Percentiles rank a stretch among this genome's conserved stretches.
phyloP scores from a whole-genome alignment of 768 basidiomycete genomes.

The Coprinopsis marcescibilis region DNA sequence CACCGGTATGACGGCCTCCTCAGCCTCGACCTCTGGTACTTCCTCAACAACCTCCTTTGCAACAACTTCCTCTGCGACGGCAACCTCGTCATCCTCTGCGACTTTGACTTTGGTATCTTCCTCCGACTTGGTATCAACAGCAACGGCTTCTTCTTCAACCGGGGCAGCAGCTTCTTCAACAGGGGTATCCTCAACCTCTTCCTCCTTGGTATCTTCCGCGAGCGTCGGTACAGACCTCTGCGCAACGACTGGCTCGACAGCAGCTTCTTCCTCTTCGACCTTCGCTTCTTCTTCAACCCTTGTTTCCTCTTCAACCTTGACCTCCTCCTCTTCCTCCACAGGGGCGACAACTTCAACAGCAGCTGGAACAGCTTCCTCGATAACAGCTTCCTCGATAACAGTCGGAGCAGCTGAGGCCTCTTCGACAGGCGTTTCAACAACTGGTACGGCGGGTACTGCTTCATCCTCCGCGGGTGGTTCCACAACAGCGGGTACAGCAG shows the following conservation, averaged over 20 bases:
- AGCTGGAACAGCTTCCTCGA: constrained; percentile 5
- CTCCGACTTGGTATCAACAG: background rate
- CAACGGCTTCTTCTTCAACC: background rate
- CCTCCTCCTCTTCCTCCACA: background rate
- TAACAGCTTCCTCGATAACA: constrained; percentile 7
- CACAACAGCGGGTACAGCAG: no score
- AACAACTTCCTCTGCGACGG: background rate
- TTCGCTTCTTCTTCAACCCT: background rate
- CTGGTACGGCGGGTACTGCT: background rate
- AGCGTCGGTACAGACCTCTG: no score
- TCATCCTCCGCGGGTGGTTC: no score
- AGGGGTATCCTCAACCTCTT: background rate
- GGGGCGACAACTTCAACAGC: background rate
- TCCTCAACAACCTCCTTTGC: background rate
- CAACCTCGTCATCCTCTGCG: background rate
- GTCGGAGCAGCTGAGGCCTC: constrained; percentile 6
- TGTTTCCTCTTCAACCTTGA: background rate
- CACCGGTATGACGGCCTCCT: background rate
- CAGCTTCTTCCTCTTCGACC: background rate
- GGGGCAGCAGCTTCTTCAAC: background rate
- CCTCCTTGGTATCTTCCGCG: background rate
- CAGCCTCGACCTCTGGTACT: background rate
- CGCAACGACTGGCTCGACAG: no score
- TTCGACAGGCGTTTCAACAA: no score
- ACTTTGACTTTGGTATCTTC: background rate